Conservation (phyloP, 1,139 yeast species). For the Keqinozyma sinolaborantium region DNA sequence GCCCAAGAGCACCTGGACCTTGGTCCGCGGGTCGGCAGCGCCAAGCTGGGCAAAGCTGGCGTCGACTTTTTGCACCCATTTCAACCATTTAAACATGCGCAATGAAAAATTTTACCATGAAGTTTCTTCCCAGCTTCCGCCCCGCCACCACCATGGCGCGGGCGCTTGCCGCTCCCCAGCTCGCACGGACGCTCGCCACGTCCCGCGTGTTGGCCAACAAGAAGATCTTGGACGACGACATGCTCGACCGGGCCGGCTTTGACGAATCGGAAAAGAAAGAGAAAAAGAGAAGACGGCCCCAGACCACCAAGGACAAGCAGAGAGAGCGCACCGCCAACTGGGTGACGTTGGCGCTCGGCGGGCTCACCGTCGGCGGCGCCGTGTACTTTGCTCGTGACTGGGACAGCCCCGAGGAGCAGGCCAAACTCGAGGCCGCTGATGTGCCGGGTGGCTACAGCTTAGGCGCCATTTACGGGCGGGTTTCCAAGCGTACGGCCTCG, state of each 20-base stretch:
- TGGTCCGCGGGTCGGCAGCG: slow-evolving; percentile 15
- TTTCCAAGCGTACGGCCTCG: slow-evolving; percentile 67
- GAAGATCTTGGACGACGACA: slow-evolving; percentile 68
- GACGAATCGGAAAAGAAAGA: slow-evolving; percentile 10
- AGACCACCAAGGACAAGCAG: slow-evolving; percentile 59
- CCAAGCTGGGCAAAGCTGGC: slow-evolving; percentile 16
- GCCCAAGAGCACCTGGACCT: slow-evolving; percentile 21
- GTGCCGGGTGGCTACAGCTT: slow-evolving; percentile 71
- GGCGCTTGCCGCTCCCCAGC: not conserved
- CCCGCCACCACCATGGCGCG: not conserved
- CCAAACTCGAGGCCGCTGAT: slow-evolving; percentile 42
- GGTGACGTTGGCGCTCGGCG: slow-evolving; percentile 62
- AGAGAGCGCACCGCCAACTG: slow-evolving; percentile 65
- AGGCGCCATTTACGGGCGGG: slow-evolving; percentile 61
- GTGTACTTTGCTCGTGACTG: slow-evolving; percentile 83
- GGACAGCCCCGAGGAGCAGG: slow-evolving; percentile 74
- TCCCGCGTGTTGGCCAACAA: not conserved
- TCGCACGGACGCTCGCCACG: not conserved
- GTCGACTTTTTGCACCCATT: slow-evolving; percentile 29
- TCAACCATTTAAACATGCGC: slow-evolving; percentile 12
- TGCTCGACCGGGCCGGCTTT: slow-evolving; percentile 62
- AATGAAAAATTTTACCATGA: not conserved
- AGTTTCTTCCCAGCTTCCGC: slow-evolving; percentile 1
- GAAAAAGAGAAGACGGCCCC: slow-evolving; percentile 50
- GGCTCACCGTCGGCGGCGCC: slow-evolving; percentile 58